Conservation (phyloP, 371 early-diverging fungal species). For the Rhizopus delemar region DNA sequence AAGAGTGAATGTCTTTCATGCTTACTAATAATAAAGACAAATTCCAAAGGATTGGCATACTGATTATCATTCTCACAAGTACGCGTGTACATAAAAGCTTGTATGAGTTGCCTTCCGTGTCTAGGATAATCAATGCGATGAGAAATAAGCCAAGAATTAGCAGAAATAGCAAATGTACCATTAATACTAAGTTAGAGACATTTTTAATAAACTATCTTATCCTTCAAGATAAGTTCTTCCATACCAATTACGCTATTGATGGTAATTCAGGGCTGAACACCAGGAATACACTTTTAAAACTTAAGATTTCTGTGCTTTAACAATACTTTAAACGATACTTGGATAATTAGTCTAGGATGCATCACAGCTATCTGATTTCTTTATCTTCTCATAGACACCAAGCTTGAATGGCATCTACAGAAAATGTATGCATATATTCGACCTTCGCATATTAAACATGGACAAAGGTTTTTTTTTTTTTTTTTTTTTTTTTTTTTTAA, state of each 20-base stretch:
- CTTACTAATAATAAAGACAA: slow-evolving; percentile 50
- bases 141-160: slow-evolving; percentile 55
- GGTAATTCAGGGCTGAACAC: slow-evolving; percentile 49
- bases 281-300: slow-evolving; percentile 40
- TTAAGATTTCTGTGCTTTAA: slow-evolving; percentile 28
- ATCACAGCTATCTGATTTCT: too few relatives aligned
- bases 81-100: slow-evolving; percentile 54
- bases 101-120: slow-evolving; percentile 44
- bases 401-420: too few relatives aligned
- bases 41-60: slow-evolving; percentile 56
- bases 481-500: too few relatives aligned
- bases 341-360: too few relatives aligned
- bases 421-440: too few relatives aligned
- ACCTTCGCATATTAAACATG: too few relatives aligned
- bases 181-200: slow-evolving; percentile 49
- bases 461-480: too few relatives aligned
- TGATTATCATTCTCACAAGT: slow-evolving; percentile 54
- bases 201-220: slow-evolving; percentile 37
- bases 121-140: slow-evolving; percentile 43
- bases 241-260: slow-evolving; percentile 52
- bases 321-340: slow-evolving; percentile 5
- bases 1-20: too few relatives aligned
- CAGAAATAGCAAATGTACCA: slow-evolving; percentile 46
- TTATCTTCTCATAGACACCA: too few relatives aligned
- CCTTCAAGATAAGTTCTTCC: slow-evolving; percentile 44